Evolutionary conservation across 2,329 filamentous ascomycete species (phyloP).

Genomic region (Salinomyces thailandicus): DNA sequence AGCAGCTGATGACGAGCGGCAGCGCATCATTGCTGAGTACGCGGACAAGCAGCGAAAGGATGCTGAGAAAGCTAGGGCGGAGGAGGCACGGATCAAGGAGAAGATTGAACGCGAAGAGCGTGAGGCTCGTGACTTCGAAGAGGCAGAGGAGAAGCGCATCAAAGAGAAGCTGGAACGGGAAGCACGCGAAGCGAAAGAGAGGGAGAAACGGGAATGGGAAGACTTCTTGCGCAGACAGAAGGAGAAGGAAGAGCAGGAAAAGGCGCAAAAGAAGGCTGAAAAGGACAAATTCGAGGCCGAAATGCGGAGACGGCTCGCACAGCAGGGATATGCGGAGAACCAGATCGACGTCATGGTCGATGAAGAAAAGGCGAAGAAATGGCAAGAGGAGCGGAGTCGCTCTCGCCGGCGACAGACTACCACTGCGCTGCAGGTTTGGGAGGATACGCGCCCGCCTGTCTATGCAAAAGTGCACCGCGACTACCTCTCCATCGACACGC

Average conservation of each 20-base stretch:
- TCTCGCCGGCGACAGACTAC: neutral
- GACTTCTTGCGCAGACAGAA: slow-evolving; percentile 30
- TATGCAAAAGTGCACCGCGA: slow-evolving; percentile 39
- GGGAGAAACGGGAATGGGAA: slow-evolving; percentile 32
- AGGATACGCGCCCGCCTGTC: slow-evolving; percentile 22
- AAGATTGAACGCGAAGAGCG: slow-evolving; percentile 28
- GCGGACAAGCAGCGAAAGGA: slow-evolving; percentile 24
- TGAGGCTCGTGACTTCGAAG: slow-evolving; percentile 30
- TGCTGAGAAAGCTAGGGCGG: slow-evolving; percentile 28
- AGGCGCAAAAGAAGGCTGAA: slow-evolving; percentile 18
- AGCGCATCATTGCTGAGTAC: slow-evolving; percentile 19
- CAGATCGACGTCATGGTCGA: slow-evolving; percentile 40
- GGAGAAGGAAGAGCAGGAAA: slow-evolving; percentile 32
- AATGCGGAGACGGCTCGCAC: slow-evolving; percentile 35
- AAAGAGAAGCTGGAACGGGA: slow-evolving; percentile 25
- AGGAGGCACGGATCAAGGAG: slow-evolving; percentile 31
- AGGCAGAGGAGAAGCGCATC: slow-evolving; percentile 27
- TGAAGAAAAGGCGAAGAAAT: slow-evolving; percentile 35
- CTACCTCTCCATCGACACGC: slow-evolving; percentile 36
- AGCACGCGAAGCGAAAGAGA: slow-evolving; percentile 29
- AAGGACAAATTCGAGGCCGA: slow-evolving; percentile 30
- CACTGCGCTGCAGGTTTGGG: slow-evolving; percentile 3
- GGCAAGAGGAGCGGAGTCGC: slow-evolving; percentile 12
- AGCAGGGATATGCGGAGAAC: slow-evolving; percentile 37
- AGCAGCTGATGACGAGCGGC: slow-evolving; percentile 18